Evolutionary conservation across 1,284 basidiomycete genomes (phyloP), one percentile per base, ranked within the genome.

Genomic region (Fomitopsis betulina): DNA sequence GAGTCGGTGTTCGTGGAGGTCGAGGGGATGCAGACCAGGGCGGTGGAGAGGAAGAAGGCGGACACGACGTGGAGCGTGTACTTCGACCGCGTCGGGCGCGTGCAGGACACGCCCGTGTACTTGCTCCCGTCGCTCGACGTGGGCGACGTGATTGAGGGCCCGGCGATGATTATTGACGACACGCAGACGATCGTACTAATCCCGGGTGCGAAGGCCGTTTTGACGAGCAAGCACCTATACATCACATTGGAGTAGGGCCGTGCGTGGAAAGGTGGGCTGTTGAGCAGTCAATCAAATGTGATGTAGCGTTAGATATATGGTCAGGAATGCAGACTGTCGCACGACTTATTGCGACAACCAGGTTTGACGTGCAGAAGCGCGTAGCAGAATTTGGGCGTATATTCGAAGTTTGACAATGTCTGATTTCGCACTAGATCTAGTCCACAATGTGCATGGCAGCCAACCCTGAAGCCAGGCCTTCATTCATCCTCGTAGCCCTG

Each of bases 101-200:
- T 92, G 51, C 73, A 83, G 42, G 80, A 91, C 55, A 94, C 93
- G 0, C 93, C 93, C 0, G 87, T 98, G 21, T 94, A 83, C 70
- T 70, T 88, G 64, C 75, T 98, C 58, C 83, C 83, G 45, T 75
- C 79, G 12, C 71, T 98, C 55, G 74, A 75, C 0, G 73, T 84
- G 5, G 95, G 95, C 3, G 87, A 93, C 59, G 75, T 78, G 30
- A 78, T 98, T 33, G 69, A 78, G 33, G 94, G 94, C 0, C 94
- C 95, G 2, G 91, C 92, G 23, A 87, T 96, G 81, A 86, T 96
- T 60, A 91, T 97, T 63, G 94, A 97, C 72, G 79, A 93, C 66
- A 97, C 94, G 15, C 94, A 96, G 76, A 96, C 94, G 27, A 92
- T 96, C 61, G 85, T 95, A 38, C 71, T 96, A 2, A 83, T 91